Conservation (phyloP, 2,329 filamentous ascomycete genomes). For the Fusarium compactum region DNA sequence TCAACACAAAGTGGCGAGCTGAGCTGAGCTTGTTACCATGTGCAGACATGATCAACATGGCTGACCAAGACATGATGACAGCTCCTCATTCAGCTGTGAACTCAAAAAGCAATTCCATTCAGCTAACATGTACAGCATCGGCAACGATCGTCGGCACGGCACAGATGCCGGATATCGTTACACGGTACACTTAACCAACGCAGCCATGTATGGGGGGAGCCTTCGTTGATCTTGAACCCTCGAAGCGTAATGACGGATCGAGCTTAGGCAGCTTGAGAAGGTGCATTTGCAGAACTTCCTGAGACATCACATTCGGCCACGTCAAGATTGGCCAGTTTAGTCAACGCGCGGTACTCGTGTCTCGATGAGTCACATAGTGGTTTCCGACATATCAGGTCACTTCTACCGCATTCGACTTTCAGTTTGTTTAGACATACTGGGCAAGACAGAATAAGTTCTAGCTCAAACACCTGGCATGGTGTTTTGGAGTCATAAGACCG, state of each 20-base stretch:
- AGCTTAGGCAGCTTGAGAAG: not conserved
- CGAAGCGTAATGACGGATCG: not conserved
- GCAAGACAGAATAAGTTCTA: no score
- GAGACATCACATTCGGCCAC: no score
- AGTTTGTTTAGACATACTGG: no score
- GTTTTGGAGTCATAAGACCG: rapidly evolving
- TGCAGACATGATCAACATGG: not conserved
- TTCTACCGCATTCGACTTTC: no score
- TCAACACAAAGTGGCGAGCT: not conserved
- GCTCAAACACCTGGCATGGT: no score
- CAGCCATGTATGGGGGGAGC: no score
- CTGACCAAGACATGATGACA: not conserved
- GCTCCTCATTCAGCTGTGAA: not conserved
- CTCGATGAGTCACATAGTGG: no score
- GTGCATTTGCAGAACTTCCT: no score
- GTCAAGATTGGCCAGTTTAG: rapidly evolving
- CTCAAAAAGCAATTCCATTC: rapidly evolving
- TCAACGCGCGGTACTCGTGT: no score
- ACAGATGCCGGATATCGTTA: not conserved
- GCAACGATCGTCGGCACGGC: not conserved
- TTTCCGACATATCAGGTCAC: no score
- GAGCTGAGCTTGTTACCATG: not conserved
- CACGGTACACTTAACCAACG: no score
- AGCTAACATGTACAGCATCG: not conserved
- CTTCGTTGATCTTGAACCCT: no score